phyloP scores from a whole-genome alignment of 257 asterid genomes.

The Solanum boliviense region DNA sequence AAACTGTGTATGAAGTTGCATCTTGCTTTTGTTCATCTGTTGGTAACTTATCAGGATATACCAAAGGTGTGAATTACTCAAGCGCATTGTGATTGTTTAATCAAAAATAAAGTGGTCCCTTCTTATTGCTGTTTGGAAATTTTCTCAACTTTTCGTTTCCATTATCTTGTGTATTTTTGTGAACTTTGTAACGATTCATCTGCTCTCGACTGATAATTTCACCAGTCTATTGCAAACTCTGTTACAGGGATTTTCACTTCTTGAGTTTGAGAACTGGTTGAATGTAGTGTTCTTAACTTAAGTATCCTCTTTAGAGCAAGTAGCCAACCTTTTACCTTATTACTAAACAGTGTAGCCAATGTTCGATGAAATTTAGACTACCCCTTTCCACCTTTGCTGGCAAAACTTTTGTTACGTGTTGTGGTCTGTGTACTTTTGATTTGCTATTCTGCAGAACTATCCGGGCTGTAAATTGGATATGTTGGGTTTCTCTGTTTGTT shows the following conservation, averaged over 20 bases:
- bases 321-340: not conserved
- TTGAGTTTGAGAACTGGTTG: not conserved
- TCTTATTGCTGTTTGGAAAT: not conserved
- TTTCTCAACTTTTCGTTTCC: not conserved
- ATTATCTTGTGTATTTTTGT: not conserved
- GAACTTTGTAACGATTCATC: not conserved
- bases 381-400: not conserved
- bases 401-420: not conserved
- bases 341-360: not conserved
- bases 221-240: not conserved
- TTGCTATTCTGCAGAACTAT: not conserved
- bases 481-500: not conserved
- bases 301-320: not conserved
- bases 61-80: not conserved
- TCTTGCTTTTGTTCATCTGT: not conserved
- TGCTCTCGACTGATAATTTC: not conserved
- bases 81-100: not conserved
- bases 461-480: not conserved
- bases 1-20: not conserved
- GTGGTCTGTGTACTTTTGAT: not conserved
- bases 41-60: not conserved
- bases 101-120: not conserved
- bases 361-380: not conserved
- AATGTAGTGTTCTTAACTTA: not conserved
- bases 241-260: not conserved